Evolutionary conservation across 192 early-diverging fungal species (phyloP).

Genomic region (Linnemannia exigua): DNA sequence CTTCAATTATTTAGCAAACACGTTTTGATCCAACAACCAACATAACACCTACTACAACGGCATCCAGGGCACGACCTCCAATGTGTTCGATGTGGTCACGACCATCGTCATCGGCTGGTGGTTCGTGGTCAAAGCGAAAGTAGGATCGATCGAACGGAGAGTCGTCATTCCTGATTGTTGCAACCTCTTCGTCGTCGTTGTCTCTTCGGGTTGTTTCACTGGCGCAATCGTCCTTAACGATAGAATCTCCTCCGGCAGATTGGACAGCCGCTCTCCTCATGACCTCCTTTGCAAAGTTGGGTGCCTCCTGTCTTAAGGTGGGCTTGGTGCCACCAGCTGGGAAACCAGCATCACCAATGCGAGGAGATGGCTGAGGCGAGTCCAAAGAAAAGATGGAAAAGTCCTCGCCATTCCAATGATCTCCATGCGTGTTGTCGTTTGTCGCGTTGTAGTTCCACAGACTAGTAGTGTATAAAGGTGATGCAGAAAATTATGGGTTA

Average conservation of each 20-base stretch:
- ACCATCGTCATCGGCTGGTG: constrained; percentile 24
- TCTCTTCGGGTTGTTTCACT: constrained; percentile 1
- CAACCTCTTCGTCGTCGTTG: constrained; percentile 9
- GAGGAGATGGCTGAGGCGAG: constrained; percentile 51
- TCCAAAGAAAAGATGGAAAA: constrained; percentile 76
- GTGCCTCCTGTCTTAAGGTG: constrained; percentile 37
- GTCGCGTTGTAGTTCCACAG: constrained; percentile 90
- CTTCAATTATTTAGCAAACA: not conserved
- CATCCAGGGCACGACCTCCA: constrained; percentile 54
- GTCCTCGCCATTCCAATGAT: constrained; percentile 91
- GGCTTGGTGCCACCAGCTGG: not conserved
- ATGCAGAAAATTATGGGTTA: not conserved
- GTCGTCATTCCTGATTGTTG: constrained; percentile 21
- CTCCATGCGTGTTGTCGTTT: constrained; percentile 84
- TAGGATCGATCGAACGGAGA: constrained; percentile 52
- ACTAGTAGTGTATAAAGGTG: constrained; percentile 32
- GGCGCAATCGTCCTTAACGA: not conserved
- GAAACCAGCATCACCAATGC: not conserved
- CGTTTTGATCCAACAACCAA: not conserved
- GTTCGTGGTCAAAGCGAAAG: constrained; percentile 40
- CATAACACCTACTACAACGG: constrained; percentile 60
- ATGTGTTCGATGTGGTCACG: constrained; percentile 41
- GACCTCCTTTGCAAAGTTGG: constrained; percentile 52
- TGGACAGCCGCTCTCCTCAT: constrained; percentile 38
- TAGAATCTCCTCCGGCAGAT: not conserved